These are phyloP conservation scores for Phytophthora brassicae DNA, from an alignment of 352 stramenopile species.

Conservation along the genomic window DNA sequence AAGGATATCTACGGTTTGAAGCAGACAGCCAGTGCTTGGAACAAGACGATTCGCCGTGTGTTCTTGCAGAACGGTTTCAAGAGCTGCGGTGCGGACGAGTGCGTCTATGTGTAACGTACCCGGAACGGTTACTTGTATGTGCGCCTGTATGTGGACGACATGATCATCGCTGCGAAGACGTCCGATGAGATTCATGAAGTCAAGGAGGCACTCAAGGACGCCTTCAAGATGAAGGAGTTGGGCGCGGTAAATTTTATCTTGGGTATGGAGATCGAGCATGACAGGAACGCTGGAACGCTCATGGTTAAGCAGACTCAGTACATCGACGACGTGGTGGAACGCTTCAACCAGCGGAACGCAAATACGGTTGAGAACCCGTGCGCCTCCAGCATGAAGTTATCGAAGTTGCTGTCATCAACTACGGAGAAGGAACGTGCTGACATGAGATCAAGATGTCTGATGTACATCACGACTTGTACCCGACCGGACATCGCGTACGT, in stretches of 20 bases:
- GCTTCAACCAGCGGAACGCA: constrained; percentile 17
- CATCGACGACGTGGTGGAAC: constrained; percentile 16
- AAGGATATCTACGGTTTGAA: too few species aligned
- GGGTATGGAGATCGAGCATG: constrained; percentile 20
- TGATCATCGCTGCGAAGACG: constrained; percentile 19
- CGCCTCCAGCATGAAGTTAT: constrained; percentile 1
- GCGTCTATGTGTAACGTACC: constrained; percentile 24
- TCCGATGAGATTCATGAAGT: constrained; percentile 5
- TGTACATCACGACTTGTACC: too few species aligned
- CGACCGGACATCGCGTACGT: too few species aligned
- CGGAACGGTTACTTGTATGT: constrained; percentile 16
- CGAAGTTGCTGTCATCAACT: neutral
- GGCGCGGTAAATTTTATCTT: constrained; percentile 10
- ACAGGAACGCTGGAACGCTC: neutral
- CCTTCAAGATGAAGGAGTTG: constrained; percentile 23
- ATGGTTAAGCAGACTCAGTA: constrained; percentile 27
- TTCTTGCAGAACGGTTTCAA: constrained; percentile 20
- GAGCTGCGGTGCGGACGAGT: constrained; percentile 17
- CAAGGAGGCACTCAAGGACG: constrained; percentile 5
- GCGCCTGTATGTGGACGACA: constrained; percentile 1
- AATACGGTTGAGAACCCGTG: constrained; percentile 11
- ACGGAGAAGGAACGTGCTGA: neutral
- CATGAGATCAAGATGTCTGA: constrained; percentile 2
- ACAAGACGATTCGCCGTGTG: too few species aligned
- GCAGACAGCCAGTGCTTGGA: too few species aligned